Conservation (phyloP, 2,329 filamentous ascomycete species). For the Colletotrichum plurivorum region DNA sequence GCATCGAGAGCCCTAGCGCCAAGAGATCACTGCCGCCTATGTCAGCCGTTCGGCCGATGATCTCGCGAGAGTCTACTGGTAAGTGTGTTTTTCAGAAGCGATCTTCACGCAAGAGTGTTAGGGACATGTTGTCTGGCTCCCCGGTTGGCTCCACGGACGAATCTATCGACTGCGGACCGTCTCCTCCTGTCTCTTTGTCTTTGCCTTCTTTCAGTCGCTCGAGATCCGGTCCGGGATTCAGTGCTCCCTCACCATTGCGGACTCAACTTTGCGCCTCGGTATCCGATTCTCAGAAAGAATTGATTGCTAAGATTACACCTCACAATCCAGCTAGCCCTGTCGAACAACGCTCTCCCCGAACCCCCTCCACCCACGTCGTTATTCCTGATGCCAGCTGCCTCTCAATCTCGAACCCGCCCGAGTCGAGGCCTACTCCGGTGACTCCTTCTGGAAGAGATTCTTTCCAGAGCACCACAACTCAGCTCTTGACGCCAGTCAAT, state of each 20-base stretch:
- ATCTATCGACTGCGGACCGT: slow-evolving; percentile 50
- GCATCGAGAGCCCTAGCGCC: slow-evolving; percentile 63
- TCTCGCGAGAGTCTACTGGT: slow-evolving; percentile 59
- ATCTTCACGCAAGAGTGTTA: slow-evolving; percentile 13
- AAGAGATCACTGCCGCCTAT: slow-evolving; percentile 60
- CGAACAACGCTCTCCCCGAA: slow-evolving; percentile 78
- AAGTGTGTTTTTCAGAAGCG: slow-evolving; percentile 54
- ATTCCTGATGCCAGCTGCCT: slow-evolving; percentile 86
- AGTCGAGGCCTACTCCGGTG: slow-evolving; percentile 70
- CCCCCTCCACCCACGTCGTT: slow-evolving; percentile 81
- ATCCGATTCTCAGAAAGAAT: slow-evolving; percentile 52
- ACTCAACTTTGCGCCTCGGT: slow-evolving; percentile 47
- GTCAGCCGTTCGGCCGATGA: slow-evolving; percentile 56
- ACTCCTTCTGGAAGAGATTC: slow-evolving; percentile 77
- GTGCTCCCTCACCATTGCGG: slow-evolving; percentile 52
- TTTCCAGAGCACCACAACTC: slow-evolving; percentile 62
- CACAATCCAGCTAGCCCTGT: slow-evolving; percentile 73
- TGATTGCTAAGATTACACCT: slow-evolving; percentile 67
- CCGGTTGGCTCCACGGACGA: slow-evolving; percentile 48
- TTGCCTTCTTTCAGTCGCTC: slow-evolving; percentile 55
- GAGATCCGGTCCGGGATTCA: slow-evolving; percentile 48
- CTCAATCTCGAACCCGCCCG: slow-evolving; percentile 78
- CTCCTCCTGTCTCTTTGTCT: slow-evolving; percentile 52
- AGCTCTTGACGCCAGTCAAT: slow-evolving; percentile 78
- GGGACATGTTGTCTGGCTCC: slow-evolving; percentile 8